These are phyloP conservation scores for Cryptococcus maquisensis DNA, from an alignment of 1,284 basidiomycete species.

Conservation along the genomic window DNA sequence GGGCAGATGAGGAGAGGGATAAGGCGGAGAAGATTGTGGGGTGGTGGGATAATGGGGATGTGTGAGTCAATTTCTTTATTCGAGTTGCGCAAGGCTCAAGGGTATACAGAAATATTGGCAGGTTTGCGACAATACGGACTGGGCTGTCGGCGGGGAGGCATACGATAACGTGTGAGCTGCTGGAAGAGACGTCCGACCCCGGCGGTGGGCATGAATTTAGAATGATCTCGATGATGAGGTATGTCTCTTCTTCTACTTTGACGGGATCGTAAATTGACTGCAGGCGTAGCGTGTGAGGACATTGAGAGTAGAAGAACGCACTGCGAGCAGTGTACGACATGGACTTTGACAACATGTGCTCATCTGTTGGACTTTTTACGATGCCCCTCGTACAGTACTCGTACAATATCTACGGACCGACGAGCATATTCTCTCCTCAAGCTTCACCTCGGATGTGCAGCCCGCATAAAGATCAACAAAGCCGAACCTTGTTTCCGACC, in stretches of 20 bases:
- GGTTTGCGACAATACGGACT: slow-evolving; percentile 21
- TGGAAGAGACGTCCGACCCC: slow-evolving; percentile 34
- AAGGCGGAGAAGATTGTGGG: slow-evolving; percentile 28
- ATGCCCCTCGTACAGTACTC: too few species aligned
- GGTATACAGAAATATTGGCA: slow-evolving; percentile 17
- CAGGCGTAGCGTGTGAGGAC: neutral
- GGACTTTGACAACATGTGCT: too few species aligned
- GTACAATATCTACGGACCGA: too few species aligned
- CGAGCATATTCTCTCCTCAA: too few species aligned
- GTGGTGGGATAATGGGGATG: slow-evolving; percentile 40
- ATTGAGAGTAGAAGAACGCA: neutral
- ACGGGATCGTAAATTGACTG: neutral
- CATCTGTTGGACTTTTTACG: too few species aligned
- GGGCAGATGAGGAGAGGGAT: slow-evolving; percentile 36
- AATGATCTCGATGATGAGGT: slow-evolving; percentile 40
- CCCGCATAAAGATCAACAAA: too few species aligned
- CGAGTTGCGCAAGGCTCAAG: neutral
- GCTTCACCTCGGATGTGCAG: too few species aligned
- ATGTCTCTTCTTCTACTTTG: neutral
- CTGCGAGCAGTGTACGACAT: too few species aligned
- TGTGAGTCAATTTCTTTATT: slow-evolving; percentile 19
- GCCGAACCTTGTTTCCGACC: too few species aligned
- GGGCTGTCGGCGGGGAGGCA: slow-evolving; percentile 27
- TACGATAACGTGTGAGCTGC: slow-evolving; percentile 30
- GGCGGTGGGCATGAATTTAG: slow-evolving; percentile 37